These are phyloP conservation scores for Echria macrotheca DNA, from an alignment of 495 filamentous ascomycete species.

Conservation along the genomic window DNA sequence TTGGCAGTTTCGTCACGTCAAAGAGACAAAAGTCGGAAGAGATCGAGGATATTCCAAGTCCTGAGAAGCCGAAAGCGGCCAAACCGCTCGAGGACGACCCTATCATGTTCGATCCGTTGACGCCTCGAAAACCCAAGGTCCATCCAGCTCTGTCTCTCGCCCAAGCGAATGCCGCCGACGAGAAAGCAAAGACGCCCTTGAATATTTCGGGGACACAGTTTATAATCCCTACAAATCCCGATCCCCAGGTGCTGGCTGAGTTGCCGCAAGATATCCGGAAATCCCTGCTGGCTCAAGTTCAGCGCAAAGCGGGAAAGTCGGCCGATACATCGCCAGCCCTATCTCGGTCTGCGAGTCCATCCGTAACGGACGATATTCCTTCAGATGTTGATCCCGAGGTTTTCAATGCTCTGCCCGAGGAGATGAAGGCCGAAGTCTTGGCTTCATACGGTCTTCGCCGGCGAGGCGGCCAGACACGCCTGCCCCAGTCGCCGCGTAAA, in stretches of 20 bases:
- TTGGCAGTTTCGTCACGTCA: constrained; percentile 12
- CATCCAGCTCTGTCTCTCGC: constrained; percentile 53
- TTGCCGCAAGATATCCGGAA: constrained; percentile 74
- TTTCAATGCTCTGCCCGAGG: constrained; percentile 72
- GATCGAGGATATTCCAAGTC: constrained; percentile 23
- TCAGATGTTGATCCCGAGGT: constrained; percentile 65
- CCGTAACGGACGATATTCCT: constrained; percentile 28
- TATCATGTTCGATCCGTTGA: constrained; percentile 45
- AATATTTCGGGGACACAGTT: constrained; percentile 85
- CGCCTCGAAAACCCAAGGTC: constrained; percentile 58
- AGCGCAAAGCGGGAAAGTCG: constrained; percentile 18
- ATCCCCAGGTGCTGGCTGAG: constrained; percentile 69
- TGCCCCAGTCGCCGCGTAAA: constrained; percentile 56
- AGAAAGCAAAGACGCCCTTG: constrained; percentile 56
- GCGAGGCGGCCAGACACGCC: constrained; percentile 34
- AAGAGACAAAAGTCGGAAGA: constrained; percentile 28
- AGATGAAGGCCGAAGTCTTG: constrained; percentile 75
- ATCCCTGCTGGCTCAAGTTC: constrained; percentile 51
- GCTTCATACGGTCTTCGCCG: constrained; percentile 53
- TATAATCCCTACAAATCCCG: constrained; percentile 73
- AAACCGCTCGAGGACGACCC: constrained; percentile 37
- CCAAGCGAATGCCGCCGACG: constrained; percentile 50
- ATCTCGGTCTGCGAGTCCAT: constrained; percentile 39
- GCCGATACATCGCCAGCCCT: constrained; percentile 22
- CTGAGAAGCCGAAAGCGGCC: constrained; percentile 8